Evolutionary conservation across 768 basidiomycete genomes (phyloP).

Genomic region (Wakefieldia striispora): DNA sequence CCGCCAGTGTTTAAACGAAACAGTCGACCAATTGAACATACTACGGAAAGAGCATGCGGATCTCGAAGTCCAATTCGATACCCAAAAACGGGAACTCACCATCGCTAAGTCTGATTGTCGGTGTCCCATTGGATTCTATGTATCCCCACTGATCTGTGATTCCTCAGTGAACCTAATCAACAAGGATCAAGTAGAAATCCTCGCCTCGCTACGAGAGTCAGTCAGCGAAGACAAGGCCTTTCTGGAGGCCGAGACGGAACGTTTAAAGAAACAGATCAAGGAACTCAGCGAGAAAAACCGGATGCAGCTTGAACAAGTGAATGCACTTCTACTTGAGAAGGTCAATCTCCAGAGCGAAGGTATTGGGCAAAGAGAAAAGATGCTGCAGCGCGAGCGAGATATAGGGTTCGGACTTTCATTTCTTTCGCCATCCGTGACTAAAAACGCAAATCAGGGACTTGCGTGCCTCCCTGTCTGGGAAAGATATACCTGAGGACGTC

Average conservation of each 20-base stretch:
- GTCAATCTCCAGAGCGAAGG: conserved; percentile 86
- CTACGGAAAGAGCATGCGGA: conserved; percentile 67
- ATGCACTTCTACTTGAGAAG: conserved; percentile 84
- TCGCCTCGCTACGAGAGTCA: conserved; percentile 80
- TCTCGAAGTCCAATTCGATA: conserved; percentile 67
- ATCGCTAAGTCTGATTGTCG: conserved; percentile 84
- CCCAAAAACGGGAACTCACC: conserved; percentile 63
- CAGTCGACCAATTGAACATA: conserved; percentile 74
- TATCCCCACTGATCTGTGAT: conserved; percentile 5
- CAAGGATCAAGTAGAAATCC: conserved; percentile 90
- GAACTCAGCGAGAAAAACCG: conserved; percentile 79
- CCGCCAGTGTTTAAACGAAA: conserved; percentile 83
- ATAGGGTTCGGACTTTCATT: conserved; percentile 56
- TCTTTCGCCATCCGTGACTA: background rate
- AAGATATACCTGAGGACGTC: conserved; percentile 79
- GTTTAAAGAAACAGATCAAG: conserved; percentile 62
- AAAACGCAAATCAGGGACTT: conserved; percentile 55
- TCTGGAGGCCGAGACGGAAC: conserved; percentile 66
- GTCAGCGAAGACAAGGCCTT: conserved; percentile 84
- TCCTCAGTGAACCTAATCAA: conserved; percentile 80
- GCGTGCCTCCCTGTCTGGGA: conserved; percentile 71
- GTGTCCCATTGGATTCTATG: conserved; percentile 23
- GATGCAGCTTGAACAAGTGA: conserved; percentile 90
- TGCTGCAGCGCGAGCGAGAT: conserved; percentile 83
- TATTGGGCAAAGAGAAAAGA: conserved; percentile 84